Percentiles rank a stretch among this genome's conserved stretches.
Evolutionary conservation across 306 rosid species (phyloP).

Genomic region (Medicago arabica): DNA sequence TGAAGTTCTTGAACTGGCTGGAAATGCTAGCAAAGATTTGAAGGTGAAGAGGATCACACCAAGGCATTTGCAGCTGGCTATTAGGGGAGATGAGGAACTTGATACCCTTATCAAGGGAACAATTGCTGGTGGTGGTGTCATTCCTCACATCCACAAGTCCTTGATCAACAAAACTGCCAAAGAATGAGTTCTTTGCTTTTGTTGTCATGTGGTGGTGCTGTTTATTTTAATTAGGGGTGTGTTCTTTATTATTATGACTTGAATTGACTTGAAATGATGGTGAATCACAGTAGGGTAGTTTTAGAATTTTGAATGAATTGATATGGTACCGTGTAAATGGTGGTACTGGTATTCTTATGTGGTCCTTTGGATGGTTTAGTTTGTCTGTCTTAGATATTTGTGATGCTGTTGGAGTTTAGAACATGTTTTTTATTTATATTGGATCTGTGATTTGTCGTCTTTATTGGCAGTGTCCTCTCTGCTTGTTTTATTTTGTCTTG

Average conservation of each 20-base stretch:
- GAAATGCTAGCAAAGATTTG: constrained; percentile 94
- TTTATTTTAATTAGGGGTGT: constrained; percentile 36
- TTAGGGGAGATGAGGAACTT: constrained; percentile 96
- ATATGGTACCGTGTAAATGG: constrained; percentile 42
- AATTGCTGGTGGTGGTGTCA: constrained; percentile 99
- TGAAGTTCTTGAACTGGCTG: constrained; percentile 93
- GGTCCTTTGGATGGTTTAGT: constrained; percentile 12
- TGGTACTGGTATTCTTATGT: constrained; percentile 4
- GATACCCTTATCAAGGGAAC: constrained; percentile 96
- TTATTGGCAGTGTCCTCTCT: background rate
- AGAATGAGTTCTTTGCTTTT: constrained; percentile 51
- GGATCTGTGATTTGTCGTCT: background rate
- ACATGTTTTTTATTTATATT: constrained; percentile 5
- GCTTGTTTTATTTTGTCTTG: background rate
- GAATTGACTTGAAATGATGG: background rate
- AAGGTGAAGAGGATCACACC: constrained; percentile 99
- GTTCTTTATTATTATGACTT: constrained; percentile 38
- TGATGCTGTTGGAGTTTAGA: constrained; percentile 13
- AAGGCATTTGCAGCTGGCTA: constrained; percentile 94
- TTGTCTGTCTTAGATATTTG: background rate
- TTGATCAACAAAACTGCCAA: constrained; percentile 94
- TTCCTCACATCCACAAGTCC: constrained; percentile 97
- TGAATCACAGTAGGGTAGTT: constrained; percentile 2
- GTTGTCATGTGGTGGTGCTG: constrained; percentile 24
- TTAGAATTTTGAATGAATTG: constrained; percentile 17